These are phyloP conservation scores for Cunninghamia lanceolata DNA, from an alignment of 75 land plant genomes.

Conservation along the genomic window DNA sequence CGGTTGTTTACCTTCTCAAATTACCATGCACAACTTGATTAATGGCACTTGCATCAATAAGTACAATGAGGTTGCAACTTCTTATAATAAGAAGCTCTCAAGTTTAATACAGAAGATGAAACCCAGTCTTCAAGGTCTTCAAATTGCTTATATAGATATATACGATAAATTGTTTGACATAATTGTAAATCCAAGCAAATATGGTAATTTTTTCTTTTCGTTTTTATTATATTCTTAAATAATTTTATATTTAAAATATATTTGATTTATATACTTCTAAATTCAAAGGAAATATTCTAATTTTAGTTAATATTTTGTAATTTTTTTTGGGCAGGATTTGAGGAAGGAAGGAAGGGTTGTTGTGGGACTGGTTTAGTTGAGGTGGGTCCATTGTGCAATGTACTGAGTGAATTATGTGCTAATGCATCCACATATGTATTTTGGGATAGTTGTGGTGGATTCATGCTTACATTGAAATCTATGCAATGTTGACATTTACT, in stretches of 20 bases:
- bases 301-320: too few species aligned
- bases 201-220: constrained; percentile 21
- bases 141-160: constrained; percentile 35
- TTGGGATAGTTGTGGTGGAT: not conserved
- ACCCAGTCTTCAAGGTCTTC: constrained; percentile 7
- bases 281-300: too few species aligned
- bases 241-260: too few species aligned
- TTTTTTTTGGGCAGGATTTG: not conserved
- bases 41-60: not conserved
- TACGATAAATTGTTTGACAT: constrained; percentile 26
- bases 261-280: too few species aligned
- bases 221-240: not conserved
- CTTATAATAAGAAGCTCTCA: constrained; percentile 38
- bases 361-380: not conserved
- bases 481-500: too few species aligned
- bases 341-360: not conserved
- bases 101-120: constrained; percentile 11
- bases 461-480: too few species aligned
- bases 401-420: not conserved
- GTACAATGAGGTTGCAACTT: constrained; percentile 25
- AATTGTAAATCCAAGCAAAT: constrained; percentile 33
- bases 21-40: constrained; percentile 14
- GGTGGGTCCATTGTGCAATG: not conserved
- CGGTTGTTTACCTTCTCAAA: constrained; percentile 56
- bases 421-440: not conserved